These are phyloP conservation scores for Lichtheimia corymbifera DNA, from an alignment of 371 early-diverging fungal genomes.

Conservation along the genomic window DNA sequence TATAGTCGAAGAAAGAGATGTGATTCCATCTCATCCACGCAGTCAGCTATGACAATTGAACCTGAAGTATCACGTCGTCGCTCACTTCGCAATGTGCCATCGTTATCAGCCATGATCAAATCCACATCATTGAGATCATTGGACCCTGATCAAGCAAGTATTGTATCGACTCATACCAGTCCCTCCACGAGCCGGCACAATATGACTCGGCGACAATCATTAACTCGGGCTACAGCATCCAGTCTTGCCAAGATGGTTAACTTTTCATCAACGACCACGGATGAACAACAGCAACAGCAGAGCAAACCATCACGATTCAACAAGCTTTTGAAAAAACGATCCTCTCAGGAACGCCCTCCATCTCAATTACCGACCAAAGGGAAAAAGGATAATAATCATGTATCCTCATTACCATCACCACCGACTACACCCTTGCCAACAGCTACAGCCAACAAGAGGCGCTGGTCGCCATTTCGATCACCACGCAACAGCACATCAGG, in stretches of 20 bases:
- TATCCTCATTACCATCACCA: background rate
- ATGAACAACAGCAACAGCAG: constrained; percentile 2
- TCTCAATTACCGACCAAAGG: background rate
- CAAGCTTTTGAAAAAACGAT: constrained; percentile 7
- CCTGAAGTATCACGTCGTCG: constrained; percentile 13
- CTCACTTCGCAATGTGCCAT: constrained; percentile 12
- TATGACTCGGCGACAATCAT: constrained; percentile 17
- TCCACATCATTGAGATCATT: constrained; percentile 8
- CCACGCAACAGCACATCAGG: constrained; percentile 2
- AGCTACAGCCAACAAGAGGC: constrained; percentile 1
- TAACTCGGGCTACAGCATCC: constrained; percentile 18
- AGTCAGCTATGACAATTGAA: background rate
- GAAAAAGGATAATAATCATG: constrained; percentile 2
- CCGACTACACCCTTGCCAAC: background rate
- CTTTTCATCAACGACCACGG: background rate
- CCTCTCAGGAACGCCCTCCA: background rate
- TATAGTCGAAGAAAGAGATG: background rate
- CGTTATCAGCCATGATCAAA: constrained; percentile 11
- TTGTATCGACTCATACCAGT: constrained; percentile 2
- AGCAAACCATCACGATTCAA: constrained; percentile 11
- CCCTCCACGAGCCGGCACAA: no score
- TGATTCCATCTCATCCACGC: constrained; percentile 3
- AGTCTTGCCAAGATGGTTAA: constrained; percentile 20
- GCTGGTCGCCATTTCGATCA: constrained; percentile 6
- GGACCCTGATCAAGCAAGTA: constrained; percentile 7